These are phyloP conservation scores for Kalaharituber pfeilii DNA, from an alignment of 2,329 filamentous ascomycete genomes.

Conservation along the genomic window DNA sequence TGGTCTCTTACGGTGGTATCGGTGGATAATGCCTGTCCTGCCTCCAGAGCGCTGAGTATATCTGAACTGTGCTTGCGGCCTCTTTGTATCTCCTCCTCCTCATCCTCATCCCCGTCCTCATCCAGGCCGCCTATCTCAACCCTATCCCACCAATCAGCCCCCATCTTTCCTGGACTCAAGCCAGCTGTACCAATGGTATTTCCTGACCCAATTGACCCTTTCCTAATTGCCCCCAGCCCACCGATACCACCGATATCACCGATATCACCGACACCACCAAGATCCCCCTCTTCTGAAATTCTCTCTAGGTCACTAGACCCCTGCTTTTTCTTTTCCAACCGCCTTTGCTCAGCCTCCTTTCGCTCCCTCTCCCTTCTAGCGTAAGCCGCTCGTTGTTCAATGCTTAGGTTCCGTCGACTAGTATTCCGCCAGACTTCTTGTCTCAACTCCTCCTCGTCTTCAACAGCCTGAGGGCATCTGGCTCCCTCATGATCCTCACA, in stretches of 20 bases:
- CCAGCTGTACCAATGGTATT: neutral
- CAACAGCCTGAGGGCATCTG: slow-evolving; percentile 35
- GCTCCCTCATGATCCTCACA: slow-evolving; percentile 29
- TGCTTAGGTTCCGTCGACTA: neutral
- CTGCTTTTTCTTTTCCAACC: neutral
- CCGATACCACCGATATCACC: neutral
- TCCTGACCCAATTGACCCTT: neutral
- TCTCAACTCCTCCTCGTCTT: slow-evolving; percentile 23
- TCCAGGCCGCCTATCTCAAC: neutral
- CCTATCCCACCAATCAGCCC: neutral
- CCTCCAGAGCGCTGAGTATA: neutral
- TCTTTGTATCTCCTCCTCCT: neutral
- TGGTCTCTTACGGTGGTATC: neutral
- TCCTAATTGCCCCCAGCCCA: neutral
- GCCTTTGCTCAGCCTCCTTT: neutral
- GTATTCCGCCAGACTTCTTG: neutral
- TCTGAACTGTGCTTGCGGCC: neutral
- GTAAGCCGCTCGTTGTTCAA: neutral
- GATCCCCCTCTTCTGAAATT: neutral
- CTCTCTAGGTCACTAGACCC: neutral
- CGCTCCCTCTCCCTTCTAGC: neutral
- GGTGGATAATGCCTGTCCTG: neutral
- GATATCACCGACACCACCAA: no score
- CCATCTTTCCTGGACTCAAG: neutral
- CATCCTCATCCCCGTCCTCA: neutral